Evolutionary conservation across 192 early-diverging fungal species (phyloP), one percentile per base, ranked within the genome.

Genomic region (Linnemannia hyalina): DNA sequence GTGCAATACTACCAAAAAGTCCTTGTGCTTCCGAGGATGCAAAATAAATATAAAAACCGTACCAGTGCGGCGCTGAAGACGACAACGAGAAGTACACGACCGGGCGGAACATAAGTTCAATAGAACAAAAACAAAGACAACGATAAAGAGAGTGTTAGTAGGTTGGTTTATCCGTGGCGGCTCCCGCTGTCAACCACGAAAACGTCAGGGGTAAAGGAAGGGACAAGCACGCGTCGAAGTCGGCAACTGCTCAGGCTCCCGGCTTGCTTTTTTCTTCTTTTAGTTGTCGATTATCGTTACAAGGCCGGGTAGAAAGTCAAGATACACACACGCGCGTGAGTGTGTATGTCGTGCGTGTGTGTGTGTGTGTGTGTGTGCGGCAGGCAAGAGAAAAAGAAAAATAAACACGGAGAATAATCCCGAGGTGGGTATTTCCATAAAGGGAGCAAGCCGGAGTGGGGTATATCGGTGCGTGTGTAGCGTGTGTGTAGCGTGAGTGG

Each of bases 31-130:
- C 69, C 69, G 38, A 42, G 22, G 55, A 23, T 47, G 20, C 38
- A 74, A 47, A 41, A 74, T 40, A 73, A 22, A 38, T 69, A 32
- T 40, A 26, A 13, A 35, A 38, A 42, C 20, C 82, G 52, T 85
- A 85, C 82, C 82, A 76, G 82, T 75, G 74, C 77, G 77, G 68
- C 82, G 82, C 82, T 85, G 38, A 35, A 65, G 46, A 32, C 57
- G 13, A 44, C 52, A 29, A 44, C 4, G 60, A 57, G 16, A 68
- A 60, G n/a, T 22, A 35, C 11, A 81, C 6, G 26, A 57, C 44
- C 22, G 16, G 44, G 35, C 11, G 55, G 44, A 44, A 11, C 6
- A 38, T 23, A 54, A 10, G 22, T 20, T 41, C 29, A 63, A 75
- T 10, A 65, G 6, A 35, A 32, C 6, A 8, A 22, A 46, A 32